These are phyloP conservation scores for Hypericum perforatum DNA, from an alignment of 345 rosid genomes.

Conservation along the genomic window DNA sequence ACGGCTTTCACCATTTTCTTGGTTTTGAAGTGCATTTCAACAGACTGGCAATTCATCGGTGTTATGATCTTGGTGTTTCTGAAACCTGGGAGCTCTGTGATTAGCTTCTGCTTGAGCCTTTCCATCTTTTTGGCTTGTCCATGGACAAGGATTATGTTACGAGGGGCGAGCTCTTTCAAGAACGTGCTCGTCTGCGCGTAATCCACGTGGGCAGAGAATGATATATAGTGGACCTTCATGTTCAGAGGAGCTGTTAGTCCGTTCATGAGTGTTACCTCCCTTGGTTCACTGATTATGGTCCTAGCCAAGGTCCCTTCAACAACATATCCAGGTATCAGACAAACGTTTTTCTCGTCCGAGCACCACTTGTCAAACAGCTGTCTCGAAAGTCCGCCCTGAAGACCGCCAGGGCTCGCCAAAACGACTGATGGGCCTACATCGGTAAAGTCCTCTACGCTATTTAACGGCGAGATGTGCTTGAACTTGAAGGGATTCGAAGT, in stretches of 20 bases:
- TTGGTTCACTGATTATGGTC: constrained; percentile 74
- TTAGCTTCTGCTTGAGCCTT: constrained; percentile 81
- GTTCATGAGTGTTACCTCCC: constrained; percentile 90
- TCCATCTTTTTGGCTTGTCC: constrained; percentile 94
- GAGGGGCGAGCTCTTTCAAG: constrained; percentile 86
- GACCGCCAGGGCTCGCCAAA: constrained; percentile 91
- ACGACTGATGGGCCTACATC: constrained; percentile 91
- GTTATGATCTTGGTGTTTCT: constrained; percentile 70
- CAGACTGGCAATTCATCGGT: constrained; percentile 88
- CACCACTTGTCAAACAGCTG: constrained; percentile 94
- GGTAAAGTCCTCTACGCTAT: constrained; percentile 73
- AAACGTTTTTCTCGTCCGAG: constrained; percentile 75
- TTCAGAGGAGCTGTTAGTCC: constrained; percentile 78
- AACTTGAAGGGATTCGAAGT: constrained; percentile 85
- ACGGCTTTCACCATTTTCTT: constrained; percentile 90
- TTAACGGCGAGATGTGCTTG: constrained; percentile 72
- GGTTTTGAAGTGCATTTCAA: constrained; percentile 71
- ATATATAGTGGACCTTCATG: constrained; percentile 90
- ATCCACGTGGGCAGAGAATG: constrained; percentile 94
- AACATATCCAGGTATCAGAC: constrained; percentile 77
- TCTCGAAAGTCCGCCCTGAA: constrained; percentile 85
- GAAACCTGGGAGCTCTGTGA: constrained; percentile 59
- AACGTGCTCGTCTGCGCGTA: constrained; percentile 92
- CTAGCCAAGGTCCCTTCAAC: constrained; percentile 80
- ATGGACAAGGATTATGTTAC: constrained; percentile 86